Conservation (phyloP, 345 rosid genomes). For the Zanthoxylum bungeanum region DNA sequence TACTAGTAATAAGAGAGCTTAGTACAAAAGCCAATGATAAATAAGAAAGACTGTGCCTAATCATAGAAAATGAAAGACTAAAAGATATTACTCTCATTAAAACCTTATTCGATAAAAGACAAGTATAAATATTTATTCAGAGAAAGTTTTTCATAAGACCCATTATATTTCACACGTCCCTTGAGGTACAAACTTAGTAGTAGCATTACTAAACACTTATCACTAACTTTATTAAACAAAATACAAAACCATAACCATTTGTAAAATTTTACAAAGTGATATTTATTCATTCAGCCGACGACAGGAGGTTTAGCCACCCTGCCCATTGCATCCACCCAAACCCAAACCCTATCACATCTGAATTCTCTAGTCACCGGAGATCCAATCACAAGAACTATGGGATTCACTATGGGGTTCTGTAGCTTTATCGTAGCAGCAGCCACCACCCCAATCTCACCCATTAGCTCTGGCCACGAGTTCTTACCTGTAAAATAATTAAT, state of each 20-base stretch:
- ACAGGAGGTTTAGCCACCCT: background rate
- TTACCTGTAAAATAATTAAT: background rate
- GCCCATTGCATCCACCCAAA: background rate
- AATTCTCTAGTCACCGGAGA: background rate
- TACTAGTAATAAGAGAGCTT: too few species aligned
- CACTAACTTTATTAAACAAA: too few species aligned
- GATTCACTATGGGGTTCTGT: background rate
- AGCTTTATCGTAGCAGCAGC: background rate
- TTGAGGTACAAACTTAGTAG: too few species aligned
- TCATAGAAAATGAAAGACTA: too few species aligned
- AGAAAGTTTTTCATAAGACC: too few species aligned
- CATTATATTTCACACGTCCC: too few species aligned
- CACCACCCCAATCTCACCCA: background rate
- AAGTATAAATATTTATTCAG: too few species aligned
- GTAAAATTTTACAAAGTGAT: background rate
- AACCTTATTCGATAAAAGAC: too few species aligned
- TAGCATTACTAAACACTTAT: too few species aligned
- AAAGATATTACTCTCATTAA: too few species aligned
- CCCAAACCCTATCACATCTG: background rate
- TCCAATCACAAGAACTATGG: background rate
- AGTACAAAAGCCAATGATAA: too few species aligned
- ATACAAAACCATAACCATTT: background rate
- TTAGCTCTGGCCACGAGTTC: background rate
- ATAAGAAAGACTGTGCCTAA: too few species aligned
- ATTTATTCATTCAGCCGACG: background rate